phyloP scores from a whole-genome alignment of 2,329 filamentous ascomycete genomes.

The Herpotrichia juniperi region DNA sequence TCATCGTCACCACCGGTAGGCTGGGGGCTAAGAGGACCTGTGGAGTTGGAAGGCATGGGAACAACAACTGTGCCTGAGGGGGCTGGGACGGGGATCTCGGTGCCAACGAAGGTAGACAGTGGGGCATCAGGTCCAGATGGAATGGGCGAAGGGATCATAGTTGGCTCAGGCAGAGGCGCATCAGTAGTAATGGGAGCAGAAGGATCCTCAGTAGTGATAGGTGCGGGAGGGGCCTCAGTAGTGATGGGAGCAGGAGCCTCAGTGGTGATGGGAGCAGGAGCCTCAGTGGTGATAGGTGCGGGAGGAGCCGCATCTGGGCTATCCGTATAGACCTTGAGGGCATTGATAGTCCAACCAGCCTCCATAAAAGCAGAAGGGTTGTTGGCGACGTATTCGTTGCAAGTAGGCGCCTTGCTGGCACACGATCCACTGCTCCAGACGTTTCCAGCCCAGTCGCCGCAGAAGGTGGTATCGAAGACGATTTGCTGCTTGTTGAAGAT shows the following conservation, averaged over 20 bases:
- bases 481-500: constrained; percentile 77
- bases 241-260: background rate
- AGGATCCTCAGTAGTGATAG: background rate
- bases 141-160: too few relatives aligned
- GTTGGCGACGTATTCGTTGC: constrained; percentile 72
- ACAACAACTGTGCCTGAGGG: background rate
- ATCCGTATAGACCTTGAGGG: constrained; percentile 47
- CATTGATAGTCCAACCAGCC: constrained; percentile 74
- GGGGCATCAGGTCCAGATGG: too few relatives aligned
- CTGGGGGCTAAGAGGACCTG: background rate
- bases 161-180: too few relatives aligned
- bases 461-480: constrained; percentile 83
- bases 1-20: background rate
- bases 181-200: background rate
- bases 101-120: background rate
- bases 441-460: constrained; percentile 82
- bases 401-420: constrained; percentile 65
- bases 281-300: background rate
- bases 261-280: background rate
- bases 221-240: background rate
- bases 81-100: background rate
- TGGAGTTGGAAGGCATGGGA: background rate
- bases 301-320: constrained; percentile 18
- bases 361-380: constrained; percentile 74
- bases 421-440: constrained; percentile 70